Evolutionary conservation across 352 stramenopile genomes (phyloP), one percentile per base, ranked within the genome.

Genomic region (Pythium coloratum): DNA sequence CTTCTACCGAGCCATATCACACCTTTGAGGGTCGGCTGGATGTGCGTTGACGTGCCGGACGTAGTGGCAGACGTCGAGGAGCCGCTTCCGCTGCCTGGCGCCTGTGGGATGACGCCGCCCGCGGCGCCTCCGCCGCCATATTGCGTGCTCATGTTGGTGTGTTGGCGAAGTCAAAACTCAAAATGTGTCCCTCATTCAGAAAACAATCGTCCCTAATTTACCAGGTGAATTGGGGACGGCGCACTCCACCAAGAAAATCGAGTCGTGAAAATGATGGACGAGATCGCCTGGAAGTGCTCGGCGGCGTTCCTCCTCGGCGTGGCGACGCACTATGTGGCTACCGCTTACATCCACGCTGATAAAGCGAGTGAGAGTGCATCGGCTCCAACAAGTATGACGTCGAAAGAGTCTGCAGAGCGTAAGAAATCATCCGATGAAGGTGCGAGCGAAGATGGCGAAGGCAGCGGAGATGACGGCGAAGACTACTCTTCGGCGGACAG

Each of bases 11-110:
- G n/a, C 10, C 6, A 26, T 47, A 46, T 34, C 28, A 3, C 32
- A 91, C 84, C 84, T 85, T 94, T 94, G 14, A 94, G 79, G 9
- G 83, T 94, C 13, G 86, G 86, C 62, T 94, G 86, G 51, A 91
- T 62, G 24, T 67, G 38, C 3, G 61, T 38, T 18, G 69, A 75
- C 3, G 63, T 61, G n/a, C 18, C 34, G 12, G 42, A 30, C 7
- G 40, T 30, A 2, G 32, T 46, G 28, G 32, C 0, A 20, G 33
- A 18, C 13, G 46, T 34, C 2, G 64, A 54, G 34, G 61, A 62
- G 32, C 68, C 62, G 50, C 56, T 67, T 6, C 54, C 57, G 55
- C 68, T 67, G n/a, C 68, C 68, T 20, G 68, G 68, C 2, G 68
- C 9, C 53, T 66, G 68, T 30, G 68, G 62, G 42, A 66, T 68